Base-by-base conservation (phyloP, 768 basidiomycete species). In the Infundibulicybe gibba region DNA sequence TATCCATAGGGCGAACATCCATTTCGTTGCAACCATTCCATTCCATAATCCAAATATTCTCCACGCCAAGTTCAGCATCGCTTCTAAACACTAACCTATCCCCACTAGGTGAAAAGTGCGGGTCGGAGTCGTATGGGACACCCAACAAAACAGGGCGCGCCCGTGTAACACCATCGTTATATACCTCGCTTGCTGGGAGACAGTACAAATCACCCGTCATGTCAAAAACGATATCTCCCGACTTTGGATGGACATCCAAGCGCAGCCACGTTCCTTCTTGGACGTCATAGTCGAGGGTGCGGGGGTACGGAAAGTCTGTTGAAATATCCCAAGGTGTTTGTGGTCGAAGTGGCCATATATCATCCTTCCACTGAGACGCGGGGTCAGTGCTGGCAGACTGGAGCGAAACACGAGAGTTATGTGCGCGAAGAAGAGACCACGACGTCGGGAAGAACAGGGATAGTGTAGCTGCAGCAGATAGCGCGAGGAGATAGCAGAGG, bases 151-250 rank as follows among this genome's bases (percentile, higher is more conserved):
- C 66, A 6, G 85, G 83, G 41, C 74, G 68, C 3, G 87, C 87
- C 33, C 57, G 66, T 4, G 66, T 61, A n/a, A 49, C 43, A 6
- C 46, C 43, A 11, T 43, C 56, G 30, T 52, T 55, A 1, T 58
- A 49, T 33, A 60, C 64, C 33, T 66, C 65, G 12, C 55, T 34
- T 0, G 72, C 76, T 17, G 85, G 76, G 39, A 89, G 68, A 54
- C 87, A 88, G 60, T 86, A 88, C 21, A 88, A 58, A 57, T 89
- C 85, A 2, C 87, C 86, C 6, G 82, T 62, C 76, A 88, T 85
- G 59, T 86, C 86, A 46, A 87, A 88, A 6, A 87, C 72, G 39
- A 88, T 75, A 52, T 88, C 86, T 11, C 86, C 85, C 2, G 77
- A 74, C 44, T 67, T 64, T n/a, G 83, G 83, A 50, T 85, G 80